Percentiles rank a stretch among this genome's conserved stretches.
phyloP scores from a whole-genome alignment of 2,329 filamentous ascomycete species.

The Epichloe elymi region DNA sequence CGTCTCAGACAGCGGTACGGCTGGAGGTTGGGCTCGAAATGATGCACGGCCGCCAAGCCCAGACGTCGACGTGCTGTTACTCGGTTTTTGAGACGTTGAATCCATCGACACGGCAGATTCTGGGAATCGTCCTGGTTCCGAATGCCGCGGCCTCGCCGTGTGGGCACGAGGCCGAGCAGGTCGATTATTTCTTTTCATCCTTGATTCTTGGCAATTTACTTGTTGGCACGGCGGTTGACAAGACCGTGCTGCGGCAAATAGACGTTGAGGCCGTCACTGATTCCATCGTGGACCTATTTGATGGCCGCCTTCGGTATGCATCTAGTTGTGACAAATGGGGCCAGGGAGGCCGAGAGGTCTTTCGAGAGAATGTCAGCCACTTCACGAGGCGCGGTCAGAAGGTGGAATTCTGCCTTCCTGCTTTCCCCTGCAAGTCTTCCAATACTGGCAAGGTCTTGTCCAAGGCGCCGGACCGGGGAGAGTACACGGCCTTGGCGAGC shows the following conservation, averaged over 20 bases:
- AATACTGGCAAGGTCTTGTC: slow-evolving; percentile 21
- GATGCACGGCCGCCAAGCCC: not conserved
- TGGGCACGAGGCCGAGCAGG: not conserved
- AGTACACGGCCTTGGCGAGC: slow-evolving; percentile 19
- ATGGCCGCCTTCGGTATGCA: slow-evolving; percentile 12
- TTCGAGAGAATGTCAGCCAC: slow-evolving; percentile 10
- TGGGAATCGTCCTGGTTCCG: slow-evolving; percentile 4
- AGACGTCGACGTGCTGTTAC: not conserved
- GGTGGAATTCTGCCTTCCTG: slow-evolving; percentile 21
- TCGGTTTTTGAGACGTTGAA: not conserved
- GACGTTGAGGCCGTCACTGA: slow-evolving; percentile 2
- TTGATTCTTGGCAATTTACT: slow-evolving; percentile 2
- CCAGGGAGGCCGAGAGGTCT: slow-evolving; percentile 10
- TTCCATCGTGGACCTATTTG: slow-evolving; percentile 12
- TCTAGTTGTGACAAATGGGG: slow-evolving; percentile 13
- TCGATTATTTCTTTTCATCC: slow-evolving; percentile 5
- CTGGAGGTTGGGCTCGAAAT: not conserved
- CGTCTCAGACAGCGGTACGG: not conserved
- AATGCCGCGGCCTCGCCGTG: not conserved
- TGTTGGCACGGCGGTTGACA: not conserved
- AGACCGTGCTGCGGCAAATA: not conserved
- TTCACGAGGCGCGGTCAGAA: slow-evolving; percentile 11
- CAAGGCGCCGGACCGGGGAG: slow-evolving; percentile 20
- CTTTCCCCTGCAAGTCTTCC: slow-evolving; percentile 27
- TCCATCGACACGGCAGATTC: not conserved